phyloP scores from a whole-genome alignment of 345 rosid genomes.

The Pistacia atlantica region DNA sequence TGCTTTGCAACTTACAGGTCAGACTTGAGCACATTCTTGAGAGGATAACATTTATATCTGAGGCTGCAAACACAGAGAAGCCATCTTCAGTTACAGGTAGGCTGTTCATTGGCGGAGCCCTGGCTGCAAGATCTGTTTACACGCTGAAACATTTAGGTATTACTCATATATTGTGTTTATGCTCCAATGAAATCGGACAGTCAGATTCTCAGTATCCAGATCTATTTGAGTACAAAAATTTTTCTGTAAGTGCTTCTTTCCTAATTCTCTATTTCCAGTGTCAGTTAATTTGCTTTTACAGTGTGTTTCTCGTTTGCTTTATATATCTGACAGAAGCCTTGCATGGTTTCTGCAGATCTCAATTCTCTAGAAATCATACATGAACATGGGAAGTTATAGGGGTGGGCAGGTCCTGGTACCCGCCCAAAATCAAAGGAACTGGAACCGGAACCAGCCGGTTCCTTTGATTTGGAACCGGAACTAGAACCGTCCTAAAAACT shows the following conservation, averaged over 20 bases:
- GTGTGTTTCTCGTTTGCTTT: slow-evolving; percentile 8
- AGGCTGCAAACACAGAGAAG: slow-evolving; percentile 92
- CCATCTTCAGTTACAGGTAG: slow-evolving; percentile 76
- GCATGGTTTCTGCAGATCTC: background rate
- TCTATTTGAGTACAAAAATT: slow-evolving; percentile 77
- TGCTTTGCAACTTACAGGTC: slow-evolving; percentile 51
- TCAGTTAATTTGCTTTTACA: background rate
- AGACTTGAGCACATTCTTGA: slow-evolving; percentile 98
- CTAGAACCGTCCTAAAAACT: no score
- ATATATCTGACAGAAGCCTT: slow-evolving; percentile 1
- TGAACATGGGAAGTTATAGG: background rate
- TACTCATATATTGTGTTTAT: slow-evolving; percentile 82
- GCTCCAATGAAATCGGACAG: slow-evolving; percentile 98
- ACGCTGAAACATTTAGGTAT: slow-evolving; percentile 83
- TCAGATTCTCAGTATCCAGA: slow-evolving; percentile 88
- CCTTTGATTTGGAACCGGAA: no score
- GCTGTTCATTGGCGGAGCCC: slow-evolving; percentile 87
- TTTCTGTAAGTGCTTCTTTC: slow-evolving; percentile 59
- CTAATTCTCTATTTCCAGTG: slow-evolving; percentile 9
- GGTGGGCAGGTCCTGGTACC: no score
- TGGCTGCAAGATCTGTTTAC: slow-evolving; percentile 87
- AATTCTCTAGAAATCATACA: background rate
- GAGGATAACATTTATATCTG: slow-evolving; percentile 90
- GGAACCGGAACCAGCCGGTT: no score
- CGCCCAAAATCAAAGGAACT: no score